These are phyloP conservation scores for Sphagnurus paluster DNA, from an alignment of 1,284 basidiomycete genomes.

Conservation along the genomic window DNA sequence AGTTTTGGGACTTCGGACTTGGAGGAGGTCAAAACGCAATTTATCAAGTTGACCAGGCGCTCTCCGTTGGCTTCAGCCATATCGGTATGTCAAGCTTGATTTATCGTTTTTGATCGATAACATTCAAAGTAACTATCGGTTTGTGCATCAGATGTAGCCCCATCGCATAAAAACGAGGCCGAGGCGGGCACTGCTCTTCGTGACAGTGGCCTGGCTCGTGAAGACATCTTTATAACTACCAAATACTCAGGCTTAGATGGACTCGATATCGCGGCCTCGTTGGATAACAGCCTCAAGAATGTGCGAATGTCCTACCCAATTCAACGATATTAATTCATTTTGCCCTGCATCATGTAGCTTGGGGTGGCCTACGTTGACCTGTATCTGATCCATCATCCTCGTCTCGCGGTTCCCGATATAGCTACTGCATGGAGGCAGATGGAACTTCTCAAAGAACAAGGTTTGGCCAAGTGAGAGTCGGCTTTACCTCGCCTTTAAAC, in stretches of 20 bases:
- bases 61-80: constrained; percentile 54
- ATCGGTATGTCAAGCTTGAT: constrained; percentile 37
- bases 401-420: constrained; percentile 50
- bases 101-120: background rate
- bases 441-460: constrained; percentile 56
- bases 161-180: constrained; percentile 48
- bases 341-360: constrained; percentile 41
- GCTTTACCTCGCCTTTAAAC: background rate
- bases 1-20: constrained; percentile 54
- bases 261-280: constrained; percentile 52
- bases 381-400: constrained; percentile 66
- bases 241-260: constrained; percentile 61
- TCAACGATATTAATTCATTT: background rate
- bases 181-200: constrained; percentile 49
- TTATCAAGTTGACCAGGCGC: constrained; percentile 52
- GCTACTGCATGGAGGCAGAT: constrained; percentile 62
- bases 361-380: constrained; percentile 69
- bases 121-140: too few species aligned
- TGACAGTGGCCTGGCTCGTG: constrained; percentile 44
- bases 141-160: constrained; percentile 54
- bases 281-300: constrained; percentile 57
- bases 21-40: constrained; percentile 46
- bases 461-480: constrained; percentile 51
- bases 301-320: constrained; percentile 29
- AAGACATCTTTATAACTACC: constrained; percentile 51